These are phyloP conservation scores for Pelargonium myrrhifolium DNA, from an alignment of 441 rosid genomes.

Conservation along the genomic window DNA sequence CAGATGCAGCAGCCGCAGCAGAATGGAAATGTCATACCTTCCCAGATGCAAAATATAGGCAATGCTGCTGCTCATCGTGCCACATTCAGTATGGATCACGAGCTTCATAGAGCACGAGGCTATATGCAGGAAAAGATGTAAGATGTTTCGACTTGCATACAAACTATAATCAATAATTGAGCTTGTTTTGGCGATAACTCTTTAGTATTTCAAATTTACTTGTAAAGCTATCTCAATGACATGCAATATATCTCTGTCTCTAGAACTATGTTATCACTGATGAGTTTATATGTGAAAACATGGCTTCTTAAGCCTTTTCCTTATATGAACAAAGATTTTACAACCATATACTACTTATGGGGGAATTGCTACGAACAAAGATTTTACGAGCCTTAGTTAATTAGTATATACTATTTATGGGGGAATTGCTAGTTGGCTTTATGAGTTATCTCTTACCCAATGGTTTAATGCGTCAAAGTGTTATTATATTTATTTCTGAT, in stretches of 20 bases:
- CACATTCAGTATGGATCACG: slow-evolving; percentile 28
- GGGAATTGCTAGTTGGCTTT: not conserved
- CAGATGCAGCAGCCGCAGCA: slow-evolving; percentile 53
- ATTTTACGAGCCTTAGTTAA: no score
- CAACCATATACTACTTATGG: no score
- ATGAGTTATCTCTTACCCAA: not conserved
- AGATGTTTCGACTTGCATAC: slow-evolving; percentile 14
- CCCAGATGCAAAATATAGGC: slow-evolving; percentile 63
- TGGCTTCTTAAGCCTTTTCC: no score
- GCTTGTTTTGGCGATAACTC: not conserved
- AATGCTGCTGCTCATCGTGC: slow-evolving; percentile 23
- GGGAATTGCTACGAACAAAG: no score
- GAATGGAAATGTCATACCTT: slow-evolving; percentile 56
- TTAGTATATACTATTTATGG: no score
- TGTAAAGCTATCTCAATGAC: not conserved
- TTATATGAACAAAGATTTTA: no score
- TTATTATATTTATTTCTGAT: not conserved
- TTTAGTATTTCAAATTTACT: not conserved
- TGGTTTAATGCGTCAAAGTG: not conserved
- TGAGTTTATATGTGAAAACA: no score
- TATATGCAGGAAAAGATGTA: slow-evolving; percentile 62
- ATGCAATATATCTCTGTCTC: no score
- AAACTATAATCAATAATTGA: slow-evolving; percentile 1
- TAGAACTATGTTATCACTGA: no score
- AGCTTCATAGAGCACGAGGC: slow-evolving; percentile 41